Evolutionary conservation across 768 basidiomycete species (phyloP), one percentile per base, ranked within the genome.

Genomic region (Termitomyces titanicus): DNA sequence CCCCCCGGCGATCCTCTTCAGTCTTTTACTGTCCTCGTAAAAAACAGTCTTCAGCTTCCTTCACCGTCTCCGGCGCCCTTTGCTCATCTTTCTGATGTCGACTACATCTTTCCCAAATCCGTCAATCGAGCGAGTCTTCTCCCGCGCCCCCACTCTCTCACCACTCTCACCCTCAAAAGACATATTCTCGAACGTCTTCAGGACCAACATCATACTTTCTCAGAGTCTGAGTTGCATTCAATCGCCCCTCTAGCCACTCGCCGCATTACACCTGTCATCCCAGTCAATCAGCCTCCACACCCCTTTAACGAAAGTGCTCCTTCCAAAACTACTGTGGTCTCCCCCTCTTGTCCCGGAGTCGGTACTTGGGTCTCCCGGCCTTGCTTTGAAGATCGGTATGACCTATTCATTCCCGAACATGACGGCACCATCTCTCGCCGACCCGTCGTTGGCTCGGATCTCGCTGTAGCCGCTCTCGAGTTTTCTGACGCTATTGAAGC

Each of bases 331-430:
- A 64, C 65, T n/a, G 64, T 61, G 37, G 63, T 75, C 38, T 71
- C 70, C 35, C 64, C 63, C n/a, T 69, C 69, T 38, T 86, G 85
- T 63, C 72, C 72, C 13, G 85, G 86, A 52, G 72, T 92, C 44
- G 78, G 76, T 40, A 78, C 72, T n/a, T 92, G 90, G 90, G 75
- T 82, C 57, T 73, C 76, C 35, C 85, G 89, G 3, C 84, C 86
- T 24, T 86, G 86, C 64, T 91, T 89, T 66, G 89, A 92, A 68
- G 88, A 92, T 53, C 76, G 88, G 31, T 72, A 80, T 58, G 69
- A 73, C 25, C 72, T 88, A 4, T 87, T 84, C 73, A 68, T 78
- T 12, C 74, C 75, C 3, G 64, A 69, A 22, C 73, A 73, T 18
- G 65, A 70, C 10, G 71, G 65, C 17, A 73, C 67, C 12, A 66